Evolutionary conservation across 768 basidiomycete species (phyloP).

Genomic region (Hericium erinaceus): DNA sequence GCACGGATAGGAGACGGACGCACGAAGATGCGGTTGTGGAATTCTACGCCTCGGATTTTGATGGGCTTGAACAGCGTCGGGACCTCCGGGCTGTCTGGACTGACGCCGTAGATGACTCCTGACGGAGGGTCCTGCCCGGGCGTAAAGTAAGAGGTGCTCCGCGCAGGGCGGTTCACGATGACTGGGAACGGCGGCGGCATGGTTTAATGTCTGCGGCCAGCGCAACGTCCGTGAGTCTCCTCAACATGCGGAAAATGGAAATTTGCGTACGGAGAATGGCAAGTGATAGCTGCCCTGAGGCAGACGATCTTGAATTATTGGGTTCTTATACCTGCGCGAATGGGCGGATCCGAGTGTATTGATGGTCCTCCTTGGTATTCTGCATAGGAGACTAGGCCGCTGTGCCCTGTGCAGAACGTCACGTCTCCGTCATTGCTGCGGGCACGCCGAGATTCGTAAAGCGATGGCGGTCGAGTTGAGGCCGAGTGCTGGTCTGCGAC

Average conservation of each 20-base stretch:
- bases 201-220: not conserved
- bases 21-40: constrained; percentile 22
- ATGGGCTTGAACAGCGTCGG: constrained; percentile 46
- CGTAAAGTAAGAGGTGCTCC: constrained; percentile 35
- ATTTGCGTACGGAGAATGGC: too few relatives aligned
- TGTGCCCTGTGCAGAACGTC: too few relatives aligned
- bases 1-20: not conserved
- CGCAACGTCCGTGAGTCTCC: not conserved
- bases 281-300: too few relatives aligned
- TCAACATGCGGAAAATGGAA: not conserved
- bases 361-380: too few relatives aligned
- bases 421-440: too few relatives aligned
- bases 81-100: constrained; percentile 29
- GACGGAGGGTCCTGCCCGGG: constrained; percentile 35
- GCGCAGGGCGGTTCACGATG: constrained; percentile 30
- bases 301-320: too few relatives aligned
- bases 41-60: constrained; percentile 27
- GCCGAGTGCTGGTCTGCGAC: too few relatives aligned
- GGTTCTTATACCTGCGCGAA: too few relatives aligned
- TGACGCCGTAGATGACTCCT: constrained; percentile 34
- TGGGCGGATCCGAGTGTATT: too few relatives aligned
- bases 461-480: too few relatives aligned
- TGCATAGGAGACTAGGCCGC: too few relatives aligned
- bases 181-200: not conserved
- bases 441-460: too few relatives aligned